Evolutionary conservation across 768 basidiomycete genomes (phyloP), one percentile per base, ranked within the genome.

Genomic region (Gymnopilus junonius): DNA sequence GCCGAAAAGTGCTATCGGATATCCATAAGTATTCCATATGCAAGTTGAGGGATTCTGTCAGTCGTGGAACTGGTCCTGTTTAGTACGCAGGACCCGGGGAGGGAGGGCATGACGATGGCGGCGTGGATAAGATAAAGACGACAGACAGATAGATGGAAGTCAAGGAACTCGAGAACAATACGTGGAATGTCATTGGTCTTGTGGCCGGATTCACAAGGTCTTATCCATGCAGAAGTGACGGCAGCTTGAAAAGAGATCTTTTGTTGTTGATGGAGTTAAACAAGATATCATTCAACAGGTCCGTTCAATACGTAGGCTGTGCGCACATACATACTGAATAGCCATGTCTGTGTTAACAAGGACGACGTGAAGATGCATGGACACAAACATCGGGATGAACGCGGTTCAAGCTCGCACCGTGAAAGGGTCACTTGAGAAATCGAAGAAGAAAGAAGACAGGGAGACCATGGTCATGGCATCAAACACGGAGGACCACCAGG

Each of bases 351-450:
- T 40, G 37, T 27, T 8, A 37, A 55, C 54, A 55, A 55, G 39
- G 23, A n/a, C 20, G 40, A 42, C 40, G 20, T 42, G 23, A 25
- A 27, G 25, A 55, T 40, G 54, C 54, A 55, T 29, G 3, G 27
- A 29, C 45, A 20, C 48, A 51, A 55, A 37, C 40, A n/a, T 55
- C 54, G 54, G 54, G 54, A 55, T 55, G 54, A 55, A 55, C 25
- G 35, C 54, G 54, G 54, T 35, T 55, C 54, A 55, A 55, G 54
- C 54, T 55, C 54, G 54, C 54, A 55, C 54, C 54, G 54, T 51
- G 32, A 8, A 27, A 39, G n/a, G 39, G 54, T 55, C 54, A 55
- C 54, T 55, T 55, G 54, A 55, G 54, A 55, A 55, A 35, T 35
- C 35, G 39, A 55, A 40, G 54, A 32, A 51, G 25, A 23, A 37